Evolutionary conservation across 1,139 yeast species (phyloP).

Genomic region (Pneumocystis murina): DNA sequence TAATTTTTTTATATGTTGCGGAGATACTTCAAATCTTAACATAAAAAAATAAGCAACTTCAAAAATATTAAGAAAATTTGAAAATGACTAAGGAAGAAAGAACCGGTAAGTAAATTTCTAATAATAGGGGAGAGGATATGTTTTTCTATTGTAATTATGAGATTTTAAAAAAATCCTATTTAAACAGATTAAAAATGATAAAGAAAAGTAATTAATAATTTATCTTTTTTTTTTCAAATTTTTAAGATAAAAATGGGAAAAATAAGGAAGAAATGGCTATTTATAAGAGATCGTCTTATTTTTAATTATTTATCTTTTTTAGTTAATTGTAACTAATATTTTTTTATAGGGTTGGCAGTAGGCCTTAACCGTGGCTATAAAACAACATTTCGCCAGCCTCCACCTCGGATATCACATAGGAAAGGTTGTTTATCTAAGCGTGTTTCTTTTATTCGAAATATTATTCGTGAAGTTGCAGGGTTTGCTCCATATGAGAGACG

Average conservation of each 20-base stretch:
- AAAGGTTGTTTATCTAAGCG: constrained; percentile 96
- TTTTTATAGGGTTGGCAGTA: constrained; percentile 71
- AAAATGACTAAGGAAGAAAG: background rate
- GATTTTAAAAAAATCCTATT: background rate
- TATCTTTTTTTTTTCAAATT: background rate
- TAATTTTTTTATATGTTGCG: background rate
- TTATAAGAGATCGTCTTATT: background rate
- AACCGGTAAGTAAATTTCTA: background rate
- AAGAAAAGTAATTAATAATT: background rate
- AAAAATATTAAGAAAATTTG: background rate
- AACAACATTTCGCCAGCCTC: constrained; percentile 83
- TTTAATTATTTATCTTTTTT: background rate
- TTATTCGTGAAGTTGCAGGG: constrained; percentile 95
- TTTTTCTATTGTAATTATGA: background rate
- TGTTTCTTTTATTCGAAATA: constrained; percentile 86
- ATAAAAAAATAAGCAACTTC: background rate
- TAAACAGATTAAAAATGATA: background rate
- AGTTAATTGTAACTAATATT: background rate
- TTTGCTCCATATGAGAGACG: constrained; percentile 99
- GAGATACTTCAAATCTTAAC: background rate
- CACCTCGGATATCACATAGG: constrained; percentile 90
- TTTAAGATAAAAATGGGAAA: background rate
- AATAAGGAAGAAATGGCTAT: background rate
- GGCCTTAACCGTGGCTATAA: constrained; percentile 99
- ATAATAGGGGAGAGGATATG: background rate